phyloP scores from a whole-genome alignment of 1,139 yeast genomes.

The Debaryomycetaceae sp. region DNA sequence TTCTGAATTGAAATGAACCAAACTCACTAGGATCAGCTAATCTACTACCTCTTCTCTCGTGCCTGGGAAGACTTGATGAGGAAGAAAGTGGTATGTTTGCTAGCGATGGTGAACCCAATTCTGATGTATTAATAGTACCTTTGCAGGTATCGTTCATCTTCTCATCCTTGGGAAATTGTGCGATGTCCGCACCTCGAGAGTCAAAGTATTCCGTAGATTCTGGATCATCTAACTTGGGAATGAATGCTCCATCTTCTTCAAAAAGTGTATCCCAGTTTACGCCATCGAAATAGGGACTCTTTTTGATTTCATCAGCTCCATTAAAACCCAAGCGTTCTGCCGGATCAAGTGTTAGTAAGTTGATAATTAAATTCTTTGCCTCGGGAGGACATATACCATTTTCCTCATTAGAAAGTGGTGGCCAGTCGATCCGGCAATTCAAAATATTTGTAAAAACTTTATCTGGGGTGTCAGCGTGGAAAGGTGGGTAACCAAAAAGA shows the following conservation, averaged over 20 bases:
- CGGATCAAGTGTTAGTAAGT: constrained; percentile 62
- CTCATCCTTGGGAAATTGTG: constrained; percentile 57
- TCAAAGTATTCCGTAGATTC: constrained; percentile 93
- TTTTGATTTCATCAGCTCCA: constrained; percentile 76
- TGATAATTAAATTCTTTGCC: constrained; percentile 71
- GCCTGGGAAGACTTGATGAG: constrained; percentile 27
- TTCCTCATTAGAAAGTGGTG: constrained; percentile 54
- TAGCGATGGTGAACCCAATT: constrained; percentile 18
- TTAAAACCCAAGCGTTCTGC: constrained; percentile 64
- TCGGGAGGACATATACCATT: constrained; percentile 53
- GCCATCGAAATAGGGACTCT: constrained; percentile 71
- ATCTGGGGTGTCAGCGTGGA: constrained; percentile 79
- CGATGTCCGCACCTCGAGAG: constrained; percentile 75
- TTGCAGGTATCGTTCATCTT: constrained; percentile 26
- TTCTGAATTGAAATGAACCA: constrained; percentile 90
- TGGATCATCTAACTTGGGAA: constrained; percentile 76
- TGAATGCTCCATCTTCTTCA: constrained; percentile 75
- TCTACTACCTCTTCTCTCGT: constrained; percentile 65
- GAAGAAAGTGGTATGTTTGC: constrained; percentile 8
- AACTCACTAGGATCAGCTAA: constrained; percentile 77
- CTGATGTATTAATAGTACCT: constrained; percentile 12
- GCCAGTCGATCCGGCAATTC: constrained; percentile 80
- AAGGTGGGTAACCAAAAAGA: constrained; percentile 91
- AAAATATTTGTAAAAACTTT: constrained; percentile 79
- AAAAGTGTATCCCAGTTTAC: constrained; percentile 76